Conservation (phyloP, 1,284 basidiomycete genomes). For the Boletus sp. region DNA sequence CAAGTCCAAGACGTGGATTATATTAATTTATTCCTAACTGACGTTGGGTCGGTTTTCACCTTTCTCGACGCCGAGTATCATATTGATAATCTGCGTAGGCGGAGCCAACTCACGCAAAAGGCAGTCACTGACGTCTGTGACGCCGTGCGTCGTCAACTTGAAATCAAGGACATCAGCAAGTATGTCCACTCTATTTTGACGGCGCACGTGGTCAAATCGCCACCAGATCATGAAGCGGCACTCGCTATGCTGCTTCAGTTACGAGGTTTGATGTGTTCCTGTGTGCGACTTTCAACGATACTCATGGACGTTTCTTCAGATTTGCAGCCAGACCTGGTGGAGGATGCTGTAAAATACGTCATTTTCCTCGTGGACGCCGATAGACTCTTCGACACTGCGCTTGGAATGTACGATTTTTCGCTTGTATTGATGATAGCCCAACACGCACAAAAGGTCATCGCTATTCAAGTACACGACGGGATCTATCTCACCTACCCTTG, state of each 20-base stretch:
- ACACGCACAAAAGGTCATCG: conserved; percentile 85
- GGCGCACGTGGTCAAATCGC: conserved; percentile 87
- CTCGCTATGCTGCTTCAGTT: conserved; percentile 75
- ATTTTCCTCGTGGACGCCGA: conserved; percentile 97
- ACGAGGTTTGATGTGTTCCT: conserved; percentile 49
- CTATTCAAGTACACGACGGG: background rate
- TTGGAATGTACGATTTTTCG: conserved; percentile 99
- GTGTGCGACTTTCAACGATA: background rate
- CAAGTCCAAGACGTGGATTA: conserved; percentile 90
- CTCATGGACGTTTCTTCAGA: conserved; percentile 40
- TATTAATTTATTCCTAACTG: conserved; percentile 90
- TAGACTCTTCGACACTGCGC: conserved; percentile 86
- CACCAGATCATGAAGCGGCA: conserved; percentile 88
- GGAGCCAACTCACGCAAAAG: conserved; percentile 49
- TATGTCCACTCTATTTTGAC: conserved; percentile 93
- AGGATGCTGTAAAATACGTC: conserved; percentile 97
- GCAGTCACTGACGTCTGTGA: conserved; percentile 78
- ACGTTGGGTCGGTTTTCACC: conserved; percentile 62
- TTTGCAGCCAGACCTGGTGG: conserved; percentile 71
- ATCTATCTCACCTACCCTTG: conserved; percentile 8
- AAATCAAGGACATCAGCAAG: conserved; percentile 65
- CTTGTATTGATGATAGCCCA: conserved; percentile 95
- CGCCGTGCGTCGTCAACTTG: conserved; percentile 70
- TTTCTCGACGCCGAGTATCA: background rate
- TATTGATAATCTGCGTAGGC: conserved; percentile 32